These are phyloP conservation scores for Cordyceps javanica DNA, from an alignment of 2,329 filamentous ascomycete species.

Conservation along the genomic window DNA sequence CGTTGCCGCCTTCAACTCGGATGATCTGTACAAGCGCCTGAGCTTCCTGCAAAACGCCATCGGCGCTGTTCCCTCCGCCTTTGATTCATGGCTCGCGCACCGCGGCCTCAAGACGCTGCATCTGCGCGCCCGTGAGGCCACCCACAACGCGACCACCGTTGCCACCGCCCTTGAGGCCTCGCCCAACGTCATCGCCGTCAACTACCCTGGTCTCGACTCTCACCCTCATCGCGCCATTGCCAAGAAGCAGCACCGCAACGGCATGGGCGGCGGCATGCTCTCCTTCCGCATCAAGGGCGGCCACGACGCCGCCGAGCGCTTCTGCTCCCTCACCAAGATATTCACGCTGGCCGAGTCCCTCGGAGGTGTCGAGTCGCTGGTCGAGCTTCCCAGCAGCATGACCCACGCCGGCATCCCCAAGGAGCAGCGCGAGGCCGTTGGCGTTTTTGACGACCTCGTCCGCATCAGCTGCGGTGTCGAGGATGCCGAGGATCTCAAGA, in stretches of 20 bases:
- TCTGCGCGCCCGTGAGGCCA: conserved; percentile 80
- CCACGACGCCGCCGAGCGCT: conserved; percentile 76
- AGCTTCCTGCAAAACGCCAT: conserved; percentile 96
- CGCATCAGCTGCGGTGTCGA: conserved; percentile 92
- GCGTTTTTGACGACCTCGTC: conserved; percentile 91
- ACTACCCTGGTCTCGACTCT: conserved; percentile 87
- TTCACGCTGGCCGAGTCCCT: conserved; percentile 92
- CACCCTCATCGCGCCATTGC: conserved; percentile 84
- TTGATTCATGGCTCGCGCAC: conserved; percentile 97
- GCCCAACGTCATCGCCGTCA: conserved; percentile 78
- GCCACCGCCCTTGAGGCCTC: conserved; percentile 73
- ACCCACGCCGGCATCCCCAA: conserved; percentile 92
- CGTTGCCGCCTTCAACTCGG: conserved; percentile 88
- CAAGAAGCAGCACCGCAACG: conserved; percentile 84
- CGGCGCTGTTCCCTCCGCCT: conserved; percentile 87
- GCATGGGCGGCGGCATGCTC: conserved; percentile 94
- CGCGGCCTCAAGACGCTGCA: conserved; percentile 95
- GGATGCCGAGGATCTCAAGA: conserved; percentile 76
- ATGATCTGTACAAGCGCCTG: conserved; percentile 68
- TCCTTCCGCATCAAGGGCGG: conserved; percentile 92
- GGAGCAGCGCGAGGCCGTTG: conserved; percentile 84
- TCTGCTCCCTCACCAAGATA: conserved; percentile 83
- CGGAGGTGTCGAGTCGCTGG: conserved; percentile 85
- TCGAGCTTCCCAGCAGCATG: conserved; percentile 92
- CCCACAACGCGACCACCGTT: conserved; percentile 71